Percentiles rank a stretch among this genome's conserved stretches.
phyloP scores from a whole-genome alignment of 2,329 filamentous ascomycete species.

The Atkinsonella hypoxylon region DNA sequence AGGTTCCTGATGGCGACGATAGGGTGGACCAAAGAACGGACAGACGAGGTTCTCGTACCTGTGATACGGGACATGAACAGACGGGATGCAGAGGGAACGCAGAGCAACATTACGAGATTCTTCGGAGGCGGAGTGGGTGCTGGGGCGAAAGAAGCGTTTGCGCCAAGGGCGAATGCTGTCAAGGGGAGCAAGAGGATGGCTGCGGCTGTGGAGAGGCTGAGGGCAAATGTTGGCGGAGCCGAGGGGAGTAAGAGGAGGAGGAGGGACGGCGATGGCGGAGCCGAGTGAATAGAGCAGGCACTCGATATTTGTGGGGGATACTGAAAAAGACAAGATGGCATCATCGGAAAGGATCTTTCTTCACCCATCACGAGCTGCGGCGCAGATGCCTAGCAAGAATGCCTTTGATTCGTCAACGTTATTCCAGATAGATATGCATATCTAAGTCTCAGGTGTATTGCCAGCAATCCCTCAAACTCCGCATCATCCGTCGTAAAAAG shows the following conservation, averaged over 20 bases:
- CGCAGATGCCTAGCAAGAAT: no score
- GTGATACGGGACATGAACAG: slow-evolving; percentile 94
- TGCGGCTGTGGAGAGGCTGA: slow-evolving; percentile 57
- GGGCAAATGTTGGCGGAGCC: slow-evolving; percentile 21
- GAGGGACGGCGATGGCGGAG: slow-evolving; percentile 8
- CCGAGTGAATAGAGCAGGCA: slow-evolving; percentile 6
- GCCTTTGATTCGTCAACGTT: no score
- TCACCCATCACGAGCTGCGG: no score
- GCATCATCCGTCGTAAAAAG: background rate
- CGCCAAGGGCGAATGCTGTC: slow-evolving; percentile 48
- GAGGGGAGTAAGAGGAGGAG: slow-evolving; percentile 11
- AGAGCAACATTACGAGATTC: slow-evolving; percentile 90
- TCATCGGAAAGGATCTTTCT: no score
- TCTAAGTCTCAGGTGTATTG: background rate
- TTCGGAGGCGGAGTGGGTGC: slow-evolving; percentile 66
- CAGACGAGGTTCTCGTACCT: slow-evolving; percentile 89
- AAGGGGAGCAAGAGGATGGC: slow-evolving; percentile 64
- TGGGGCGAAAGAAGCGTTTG: slow-evolving; percentile 56
- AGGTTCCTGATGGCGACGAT: slow-evolving; percentile 83
- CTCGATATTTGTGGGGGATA: no score
- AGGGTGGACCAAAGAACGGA: slow-evolving; percentile 83
- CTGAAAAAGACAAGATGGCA: no score
- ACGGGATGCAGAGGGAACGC: slow-evolving; percentile 77
- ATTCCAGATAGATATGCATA: no score
- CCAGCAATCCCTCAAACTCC: background rate